Percentiles rank a stretch among this genome's conserved stretches.
Evolutionary conservation across 2,329 filamentous ascomycete species (phyloP).

Genomic region (Pezicula radicicola): DNA sequence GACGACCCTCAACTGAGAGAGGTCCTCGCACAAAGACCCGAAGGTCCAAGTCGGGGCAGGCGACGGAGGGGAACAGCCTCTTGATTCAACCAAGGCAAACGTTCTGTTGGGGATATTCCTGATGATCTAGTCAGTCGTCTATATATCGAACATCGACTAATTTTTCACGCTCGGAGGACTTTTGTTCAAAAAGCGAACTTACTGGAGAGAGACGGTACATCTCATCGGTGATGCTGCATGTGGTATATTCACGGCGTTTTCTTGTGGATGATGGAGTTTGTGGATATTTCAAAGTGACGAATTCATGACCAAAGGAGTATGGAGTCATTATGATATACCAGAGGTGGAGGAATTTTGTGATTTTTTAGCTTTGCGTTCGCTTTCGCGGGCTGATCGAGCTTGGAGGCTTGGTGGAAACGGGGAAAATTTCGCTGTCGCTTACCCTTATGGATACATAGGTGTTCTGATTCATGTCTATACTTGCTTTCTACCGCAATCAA

Average conservation of each 20-base stretch:
- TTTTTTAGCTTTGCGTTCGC: not conserved
- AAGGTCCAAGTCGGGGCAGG: constrained; percentile 73
- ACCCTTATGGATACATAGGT: constrained; percentile 1
- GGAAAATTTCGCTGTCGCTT: not conserved
- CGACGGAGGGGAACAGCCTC: constrained; percentile 1
- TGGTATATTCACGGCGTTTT: not conserved
- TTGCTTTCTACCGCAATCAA: constrained; percentile 1
- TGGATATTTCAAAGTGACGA: constrained; percentile 1
- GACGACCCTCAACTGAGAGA: constrained; percentile 79
- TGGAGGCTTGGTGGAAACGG: not conserved
- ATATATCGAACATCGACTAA: no score
- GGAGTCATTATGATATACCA: constrained; percentile 14
- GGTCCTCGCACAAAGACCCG: constrained; percentile 80
- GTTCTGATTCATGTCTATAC: constrained; percentile 4
- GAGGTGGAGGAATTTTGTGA: constrained; percentile 7
- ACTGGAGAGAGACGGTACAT: not conserved
- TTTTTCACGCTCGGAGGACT: no score
- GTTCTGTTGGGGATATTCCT: no score
- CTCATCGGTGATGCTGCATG: not conserved
- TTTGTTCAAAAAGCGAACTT: no score
- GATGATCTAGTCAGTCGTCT: no score
- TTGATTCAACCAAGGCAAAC: not conserved
- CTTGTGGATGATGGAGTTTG: not conserved
- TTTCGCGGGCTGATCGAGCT: not conserved
- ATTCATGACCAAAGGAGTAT: constrained; percentile 11